Base-by-base conservation (phyloP, 1,284 basidiomycete genomes). In the Apiotrichum sp. region DNA sequence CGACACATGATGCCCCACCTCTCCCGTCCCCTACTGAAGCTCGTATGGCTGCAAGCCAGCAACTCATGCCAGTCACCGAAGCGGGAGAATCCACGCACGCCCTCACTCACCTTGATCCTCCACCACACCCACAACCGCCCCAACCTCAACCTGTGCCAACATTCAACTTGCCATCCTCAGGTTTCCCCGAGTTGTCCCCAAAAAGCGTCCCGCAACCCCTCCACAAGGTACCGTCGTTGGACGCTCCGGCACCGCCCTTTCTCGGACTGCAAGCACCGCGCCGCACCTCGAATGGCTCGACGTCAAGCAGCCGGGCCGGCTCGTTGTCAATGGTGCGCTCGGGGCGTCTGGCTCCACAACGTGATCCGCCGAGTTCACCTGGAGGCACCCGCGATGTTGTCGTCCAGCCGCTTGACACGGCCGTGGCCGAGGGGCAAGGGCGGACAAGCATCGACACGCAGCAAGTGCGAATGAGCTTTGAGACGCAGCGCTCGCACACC, bases 301-400 rank as follows among this genome's bases (percentile, higher is more conserved):
- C 63, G 2, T 67, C 71, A 2, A 67, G 46, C 44, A 14, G 65
- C 46, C 63, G 70, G 41, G 62, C 71, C 1, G 72, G 71, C 4
- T 69, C 69, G n/a, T 50, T 74, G 8, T 62, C 70, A 3, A 61
- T 73, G 22, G 71, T 73, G 6, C 62, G 71, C 33, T 68, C 62
- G 9, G 65, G 67, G 29, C 60, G 68, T 34, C 51, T 66, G 16
- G 65, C 68, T 43, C 52, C 58, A 48, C 52, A 59, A 56, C 59
- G 58, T 29, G 55, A 61, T 11, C 44, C 34, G 6, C 38, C 48
- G 6, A 43, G 38, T 2, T 53, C 52, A 0, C 50, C 53, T 4
- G 47, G 38, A 5, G 47, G 35, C 40, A n/a, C 10, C 35, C 38
- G 9, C 47, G 35, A 16, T 4, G 47, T 22, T 8, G 4, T 34